Conservation (phyloP, 176 grass and related monocot species). For the Carex pumila region DNA sequence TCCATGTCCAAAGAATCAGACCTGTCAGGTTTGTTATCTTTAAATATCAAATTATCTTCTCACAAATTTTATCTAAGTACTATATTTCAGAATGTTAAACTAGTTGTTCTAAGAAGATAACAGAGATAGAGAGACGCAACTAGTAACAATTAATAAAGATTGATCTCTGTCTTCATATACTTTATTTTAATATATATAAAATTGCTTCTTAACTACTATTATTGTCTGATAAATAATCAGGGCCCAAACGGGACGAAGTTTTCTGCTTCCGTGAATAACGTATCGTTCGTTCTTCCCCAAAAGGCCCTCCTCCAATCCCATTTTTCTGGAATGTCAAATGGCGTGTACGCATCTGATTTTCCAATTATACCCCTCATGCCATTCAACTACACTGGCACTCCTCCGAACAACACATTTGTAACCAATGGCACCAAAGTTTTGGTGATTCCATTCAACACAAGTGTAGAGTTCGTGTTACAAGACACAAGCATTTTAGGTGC, state of each 20-base stretch:
- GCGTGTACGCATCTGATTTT: conserved; percentile 48
- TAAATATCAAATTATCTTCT: background rate
- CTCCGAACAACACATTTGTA: conserved; percentile 69
- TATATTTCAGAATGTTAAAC: background rate
- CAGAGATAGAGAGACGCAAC: background rate
- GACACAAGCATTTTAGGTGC: conserved; percentile 61
- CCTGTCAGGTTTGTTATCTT: conserved; percentile 37
- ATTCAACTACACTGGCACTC: conserved; percentile 77
- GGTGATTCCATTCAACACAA: conserved; percentile 41
- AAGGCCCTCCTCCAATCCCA: conserved; percentile 58
- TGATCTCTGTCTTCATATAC: background rate
- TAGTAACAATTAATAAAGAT: background rate
- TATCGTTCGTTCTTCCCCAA: conserved; percentile 54
- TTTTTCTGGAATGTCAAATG: conserved; percentile 28
- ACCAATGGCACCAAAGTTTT: conserved; percentile 51
- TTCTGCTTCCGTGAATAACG: conserved; percentile 61
- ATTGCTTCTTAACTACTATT: background rate
- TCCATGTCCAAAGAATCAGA: conserved; percentile 53
- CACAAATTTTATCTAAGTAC: background rate
- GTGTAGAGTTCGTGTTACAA: conserved; percentile 73
- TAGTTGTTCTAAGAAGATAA: background rate
- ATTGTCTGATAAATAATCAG: conserved; percentile 7
- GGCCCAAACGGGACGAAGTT: conserved; percentile 63
- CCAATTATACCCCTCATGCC: conserved; percentile 24
- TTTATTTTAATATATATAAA: background rate